Percentiles rank a stretch among this genome's conserved stretches.
Evolutionary conservation across 1,139 yeast genomes (phyloP).

Genomic region (Blastobotrys capitulatus): DNA sequence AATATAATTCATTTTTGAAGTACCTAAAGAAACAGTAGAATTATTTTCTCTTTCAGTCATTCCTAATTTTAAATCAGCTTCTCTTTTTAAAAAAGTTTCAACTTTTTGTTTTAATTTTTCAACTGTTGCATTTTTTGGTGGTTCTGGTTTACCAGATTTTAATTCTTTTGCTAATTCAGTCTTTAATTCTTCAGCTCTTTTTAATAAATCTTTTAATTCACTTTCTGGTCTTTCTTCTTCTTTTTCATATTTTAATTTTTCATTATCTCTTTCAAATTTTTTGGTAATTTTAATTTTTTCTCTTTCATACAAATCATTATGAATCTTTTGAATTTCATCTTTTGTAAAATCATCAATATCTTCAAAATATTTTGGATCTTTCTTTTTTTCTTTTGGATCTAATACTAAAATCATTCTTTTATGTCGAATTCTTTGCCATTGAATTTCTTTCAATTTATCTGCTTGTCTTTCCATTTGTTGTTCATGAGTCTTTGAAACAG

Average conservation of each 20-base stretch:
- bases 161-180: constrained; percentile 55
- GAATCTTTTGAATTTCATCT: constrained; percentile 58
- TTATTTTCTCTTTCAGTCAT: constrained; percentile 90
- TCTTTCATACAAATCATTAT: constrained; percentile 49
- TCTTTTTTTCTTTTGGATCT: constrained; percentile 54
- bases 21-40: constrained; percentile 87
- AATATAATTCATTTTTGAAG: constrained; percentile 90
- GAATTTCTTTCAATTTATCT: constrained; percentile 69
- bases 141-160: constrained; percentile 53
- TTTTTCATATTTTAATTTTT: constrained; percentile 56
- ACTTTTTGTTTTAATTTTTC: constrained; percentile 74
- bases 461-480: constrained; percentile 70
- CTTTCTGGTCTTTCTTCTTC: constrained; percentile 49
- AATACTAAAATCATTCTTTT: constrained; percentile 65
- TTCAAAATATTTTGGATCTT: constrained; percentile 46
- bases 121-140: constrained; percentile 45
- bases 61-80: constrained; percentile 62
- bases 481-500: constrained; percentile 81
- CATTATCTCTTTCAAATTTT: constrained; percentile 72
- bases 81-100: constrained; percentile 66
- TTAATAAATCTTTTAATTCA: constrained; percentile 55
- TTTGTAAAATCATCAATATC: constrained; percentile 66
- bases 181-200: constrained; percentile 51
- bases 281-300: constrained; percentile 59
- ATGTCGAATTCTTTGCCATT: constrained; percentile 75